Evolutionary conservation across 371 early-diverging fungal genomes (phyloP).

Genomic region (Saksenaea vasiformis): DNA sequence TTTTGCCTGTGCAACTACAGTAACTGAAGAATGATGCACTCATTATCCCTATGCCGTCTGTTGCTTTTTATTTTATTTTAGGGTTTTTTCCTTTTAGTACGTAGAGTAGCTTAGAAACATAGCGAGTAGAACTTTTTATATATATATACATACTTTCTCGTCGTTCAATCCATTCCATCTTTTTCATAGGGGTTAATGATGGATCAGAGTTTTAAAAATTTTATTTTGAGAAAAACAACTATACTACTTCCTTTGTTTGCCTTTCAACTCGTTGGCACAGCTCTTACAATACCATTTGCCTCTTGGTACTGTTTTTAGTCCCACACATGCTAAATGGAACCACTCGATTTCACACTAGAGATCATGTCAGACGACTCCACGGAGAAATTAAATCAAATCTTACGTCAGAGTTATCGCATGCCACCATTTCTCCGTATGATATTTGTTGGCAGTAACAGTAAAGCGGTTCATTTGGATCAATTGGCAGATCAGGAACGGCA

Average conservation of each 20-base stretch:
- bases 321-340: slow-evolving; percentile 96
- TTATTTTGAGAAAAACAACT: not conserved
- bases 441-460: slow-evolving; percentile 96
- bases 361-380: not conserved
- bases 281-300: slow-evolving; percentile 94
- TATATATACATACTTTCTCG: too few relatives aligned
- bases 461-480: slow-evolving; percentile 94
- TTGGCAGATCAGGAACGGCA: slow-evolving; percentile 68
- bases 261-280: slow-evolving; percentile 63
- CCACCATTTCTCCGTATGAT: slow-evolving; percentile 97
- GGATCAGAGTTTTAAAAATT: too few relatives aligned
- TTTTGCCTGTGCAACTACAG: slow-evolving; percentile 67
- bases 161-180: too few relatives aligned
- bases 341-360: slow-evolving; percentile 88
- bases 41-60: too few relatives aligned
- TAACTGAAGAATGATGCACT: not conserved
- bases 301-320: slow-evolving; percentile 80
- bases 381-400: slow-evolving; percentile 16
- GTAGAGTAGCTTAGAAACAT: too few relatives aligned
- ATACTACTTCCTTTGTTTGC: slow-evolving; percentile 53
- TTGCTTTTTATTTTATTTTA: too few relatives aligned
- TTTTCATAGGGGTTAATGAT: too few relatives aligned
- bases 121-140: too few relatives aligned
- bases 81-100: too few relatives aligned
- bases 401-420: slow-evolving; percentile 91